Conservation (phyloP, 257 asterid species). For the Gardenia jasminoides region DNA sequence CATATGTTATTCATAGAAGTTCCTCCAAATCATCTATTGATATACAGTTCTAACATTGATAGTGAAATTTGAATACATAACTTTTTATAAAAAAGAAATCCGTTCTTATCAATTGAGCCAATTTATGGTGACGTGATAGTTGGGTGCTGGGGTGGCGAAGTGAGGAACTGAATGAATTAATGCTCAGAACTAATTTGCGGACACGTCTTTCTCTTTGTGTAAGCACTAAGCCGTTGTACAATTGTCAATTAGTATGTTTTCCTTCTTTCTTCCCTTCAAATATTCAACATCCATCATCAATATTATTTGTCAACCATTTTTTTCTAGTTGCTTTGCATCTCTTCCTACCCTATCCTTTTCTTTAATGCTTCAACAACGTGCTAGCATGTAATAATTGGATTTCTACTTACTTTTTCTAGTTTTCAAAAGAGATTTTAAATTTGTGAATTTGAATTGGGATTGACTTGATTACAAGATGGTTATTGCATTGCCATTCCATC, state of each 20-base stretch:
- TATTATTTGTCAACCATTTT: background rate
- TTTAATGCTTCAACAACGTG: slow-evolving; percentile 14
- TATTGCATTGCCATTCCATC: background rate
- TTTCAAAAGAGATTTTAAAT: background rate
- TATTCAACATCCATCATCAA: background rate
- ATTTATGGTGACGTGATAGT: no score
- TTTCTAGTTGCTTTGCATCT: background rate
- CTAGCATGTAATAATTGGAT: slow-evolving; percentile 16
- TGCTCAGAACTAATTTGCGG: background rate
- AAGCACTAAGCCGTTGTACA: background rate
- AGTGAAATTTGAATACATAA: no score
- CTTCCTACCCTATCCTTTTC: background rate
- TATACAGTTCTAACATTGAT: no score
- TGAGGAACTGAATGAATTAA: background rate
- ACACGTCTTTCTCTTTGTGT: background rate
- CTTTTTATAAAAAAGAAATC: no score
- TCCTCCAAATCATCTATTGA: no score
- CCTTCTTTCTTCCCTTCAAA: background rate
- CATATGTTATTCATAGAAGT: no score
- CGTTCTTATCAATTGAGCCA: no score
- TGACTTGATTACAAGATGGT: background rate
- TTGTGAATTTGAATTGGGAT: background rate
- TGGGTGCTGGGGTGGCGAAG: background rate
- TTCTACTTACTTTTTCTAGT: background rate
- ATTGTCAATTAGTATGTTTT: background rate